A percentile compares a stretch with the other conserved stretches of the same genome.
These are phyloP conservation scores for Carex littledalei DNA, from an alignment of 176 grass and related monocot species.

Conservation along the genomic window DNA sequence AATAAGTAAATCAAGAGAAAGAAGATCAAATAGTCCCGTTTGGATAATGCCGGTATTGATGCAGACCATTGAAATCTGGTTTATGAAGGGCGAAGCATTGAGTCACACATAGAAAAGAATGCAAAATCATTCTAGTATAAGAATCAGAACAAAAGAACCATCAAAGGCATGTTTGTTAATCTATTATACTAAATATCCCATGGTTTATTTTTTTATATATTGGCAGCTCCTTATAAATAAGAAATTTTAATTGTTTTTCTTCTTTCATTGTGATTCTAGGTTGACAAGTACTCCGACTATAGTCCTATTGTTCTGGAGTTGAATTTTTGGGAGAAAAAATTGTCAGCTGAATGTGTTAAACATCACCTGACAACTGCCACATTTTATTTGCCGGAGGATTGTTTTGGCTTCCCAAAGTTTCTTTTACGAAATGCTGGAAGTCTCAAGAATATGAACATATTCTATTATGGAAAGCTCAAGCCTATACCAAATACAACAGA, in stretches of 20 bases:
- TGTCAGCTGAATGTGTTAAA: conserved; percentile 3
- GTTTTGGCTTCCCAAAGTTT: not conserved
- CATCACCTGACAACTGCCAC: not conserved
- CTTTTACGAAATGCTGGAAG: not conserved
- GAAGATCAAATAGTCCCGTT: not conserved
- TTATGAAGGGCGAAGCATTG: not conserved
- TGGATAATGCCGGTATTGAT: not conserved
- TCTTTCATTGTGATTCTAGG: not conserved
- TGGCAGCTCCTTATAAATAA: too few relatives aligned
- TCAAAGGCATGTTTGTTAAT: not conserved
- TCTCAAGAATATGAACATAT: not conserved
- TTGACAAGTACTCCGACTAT: not conserved
- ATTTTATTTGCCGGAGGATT: not conserved
- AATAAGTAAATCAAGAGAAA: not conserved
- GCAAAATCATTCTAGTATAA: not conserved
- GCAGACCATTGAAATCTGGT: not conserved
- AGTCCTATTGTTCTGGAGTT: not conserved
- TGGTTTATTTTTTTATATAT: too few relatives aligned
- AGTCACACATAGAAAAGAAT: not conserved
- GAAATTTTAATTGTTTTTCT: not conserved
- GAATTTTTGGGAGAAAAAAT: too few relatives aligned
- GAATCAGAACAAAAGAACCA: not conserved
- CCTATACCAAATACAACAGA: not conserved
- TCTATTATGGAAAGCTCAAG: not conserved
- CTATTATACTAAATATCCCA: not conserved